Evolutionary conservation across 495 filamentous ascomycete species (phyloP), one percentile per base, ranked within the genome.

Genomic region (Terfezia claveryi): DNA sequence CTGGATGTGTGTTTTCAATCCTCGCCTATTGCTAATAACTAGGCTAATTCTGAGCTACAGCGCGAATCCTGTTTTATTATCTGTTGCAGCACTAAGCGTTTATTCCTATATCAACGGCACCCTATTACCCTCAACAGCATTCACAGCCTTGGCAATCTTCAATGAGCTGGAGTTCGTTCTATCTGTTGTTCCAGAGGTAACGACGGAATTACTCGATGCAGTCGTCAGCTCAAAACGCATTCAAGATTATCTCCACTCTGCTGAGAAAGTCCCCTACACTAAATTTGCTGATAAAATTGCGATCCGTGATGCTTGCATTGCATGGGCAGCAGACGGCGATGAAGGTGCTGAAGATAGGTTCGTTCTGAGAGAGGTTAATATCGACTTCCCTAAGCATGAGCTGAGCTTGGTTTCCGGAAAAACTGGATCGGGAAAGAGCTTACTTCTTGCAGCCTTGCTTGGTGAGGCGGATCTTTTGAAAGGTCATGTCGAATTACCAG

Each of bases 101-200:
- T 88, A 89, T 61, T 78, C 83, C 2, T 49, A 74, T 9, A 60
- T 81, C 0, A 62, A 82, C 54, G 78, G 80, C 2, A 67, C 71
- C 0, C 69, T 93, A 4, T 71, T 77, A 0, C 77, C 86, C 3
- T 85, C 83, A 0, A 76, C 87, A 14, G 86, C 86, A 2, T 93
- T 93, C 58, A 87, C 87, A 14, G 78, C 82, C 52, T 73, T 93
- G 49, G 74, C 80, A 2, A 70, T 93, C 37, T 88, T 92, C 66
- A 74, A 72, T 41, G 71, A 74, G 11, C 73, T 93, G 44, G 85
- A 91, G 63, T 70, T 76, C 36, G 78, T 79, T 0, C 66, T 93
- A 2, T 76, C 80, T 8, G 69, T 83, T 23, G 66, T 91, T 38
- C 85, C 85, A 2, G 83, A 87, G 57, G 68, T 88, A 11, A 80